Evolutionary conservation across 2,329 filamentous ascomycete genomes (phyloP), one percentile per base, ranked within the genome.

Genomic region (Aotearoamyces nothofagi): DNA sequence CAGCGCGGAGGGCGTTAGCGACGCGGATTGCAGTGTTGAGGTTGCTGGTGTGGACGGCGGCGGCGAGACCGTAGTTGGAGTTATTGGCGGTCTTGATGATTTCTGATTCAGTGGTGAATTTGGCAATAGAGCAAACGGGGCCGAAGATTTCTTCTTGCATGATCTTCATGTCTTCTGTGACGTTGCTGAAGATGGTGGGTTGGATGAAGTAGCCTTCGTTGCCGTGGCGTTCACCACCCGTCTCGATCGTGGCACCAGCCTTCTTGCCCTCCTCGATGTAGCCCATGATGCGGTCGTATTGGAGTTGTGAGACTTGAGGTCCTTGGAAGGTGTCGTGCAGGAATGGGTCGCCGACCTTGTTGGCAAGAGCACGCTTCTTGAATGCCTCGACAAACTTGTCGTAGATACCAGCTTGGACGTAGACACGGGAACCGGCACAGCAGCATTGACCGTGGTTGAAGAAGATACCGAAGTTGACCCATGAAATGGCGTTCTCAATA

Each of bases 71-170:
- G 54, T 77, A 80, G 34, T 53, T 71, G 42, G 63, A 67, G 52
- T 57, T 55, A 61, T 80, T 79, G 34, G 60, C 72, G 27, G 67
- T 53, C 44, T 60, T 58, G 54, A 80, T 66, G 35, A 64, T 67
- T 27, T 80, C 75, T 29, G 71, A 73, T 54, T 75, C 67, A 44
- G 61, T 69, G 56, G 69, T 69, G 60, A 80, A 79, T 55, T 78
- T 79, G 52, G 68, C 59, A 48, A 80, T 71, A 36, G 69, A 61
- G 60, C 72, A 77, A 38, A 81, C 75, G 22, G 75, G 75, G 34
- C 75, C 75, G 51, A 81, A 81, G 53, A 80, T 78, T 53, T 81
- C 75, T 51, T 79, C 73, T 55, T 77, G 66, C 50, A 75, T 65
- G 44, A 80, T 79, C 63, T 73, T 77, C 73, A 79, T 79, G 52